These are phyloP conservation scores for Hibiscus mutabilis DNA, from an alignment of 345 rosid genomes.

Conservation along the genomic window DNA sequence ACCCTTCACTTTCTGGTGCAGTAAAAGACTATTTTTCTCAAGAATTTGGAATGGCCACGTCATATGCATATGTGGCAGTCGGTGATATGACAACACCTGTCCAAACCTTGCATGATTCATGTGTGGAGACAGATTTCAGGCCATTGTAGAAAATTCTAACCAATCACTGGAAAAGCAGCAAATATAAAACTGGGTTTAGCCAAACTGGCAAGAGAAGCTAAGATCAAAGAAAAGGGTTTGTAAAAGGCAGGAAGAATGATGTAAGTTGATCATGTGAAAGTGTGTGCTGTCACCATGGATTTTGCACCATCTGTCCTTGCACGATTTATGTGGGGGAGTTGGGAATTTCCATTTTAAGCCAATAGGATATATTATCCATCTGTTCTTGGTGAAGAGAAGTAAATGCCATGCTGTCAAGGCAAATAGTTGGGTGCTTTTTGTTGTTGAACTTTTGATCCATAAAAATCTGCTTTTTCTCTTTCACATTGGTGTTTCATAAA, in stretches of 20 bases:
- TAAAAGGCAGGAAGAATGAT: neutral
- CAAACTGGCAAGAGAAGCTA: neutral
- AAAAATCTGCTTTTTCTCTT: neutral
- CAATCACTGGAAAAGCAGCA: neutral
- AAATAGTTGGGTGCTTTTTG: neutral
- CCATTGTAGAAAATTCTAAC: neutral
- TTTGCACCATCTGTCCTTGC: constrained; percentile 7
- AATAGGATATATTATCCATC: neutral
- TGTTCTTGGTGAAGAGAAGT: constrained; percentile 1
- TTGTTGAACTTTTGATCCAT: constrained; percentile 3
- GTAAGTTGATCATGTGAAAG: constrained; percentile 9
- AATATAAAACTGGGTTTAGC: neutral
- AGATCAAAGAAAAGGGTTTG: neutral
- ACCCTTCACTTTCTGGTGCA: neutral
- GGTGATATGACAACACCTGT: neutral
- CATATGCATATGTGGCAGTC: neutral
- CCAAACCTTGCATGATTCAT: neutral
- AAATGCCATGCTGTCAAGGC: constrained; percentile 2
- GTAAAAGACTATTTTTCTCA: neutral
- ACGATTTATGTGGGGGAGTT: neutral
- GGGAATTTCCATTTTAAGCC: constrained; percentile 3
- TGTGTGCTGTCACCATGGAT: constrained; percentile 3
- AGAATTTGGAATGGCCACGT: neutral
- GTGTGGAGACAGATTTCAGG: neutral
- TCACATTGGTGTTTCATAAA: neutral